Base-by-base conservation (phyloP, 495 filamentous ascomycete genomes). In the Schizothecium vesticola region DNA sequence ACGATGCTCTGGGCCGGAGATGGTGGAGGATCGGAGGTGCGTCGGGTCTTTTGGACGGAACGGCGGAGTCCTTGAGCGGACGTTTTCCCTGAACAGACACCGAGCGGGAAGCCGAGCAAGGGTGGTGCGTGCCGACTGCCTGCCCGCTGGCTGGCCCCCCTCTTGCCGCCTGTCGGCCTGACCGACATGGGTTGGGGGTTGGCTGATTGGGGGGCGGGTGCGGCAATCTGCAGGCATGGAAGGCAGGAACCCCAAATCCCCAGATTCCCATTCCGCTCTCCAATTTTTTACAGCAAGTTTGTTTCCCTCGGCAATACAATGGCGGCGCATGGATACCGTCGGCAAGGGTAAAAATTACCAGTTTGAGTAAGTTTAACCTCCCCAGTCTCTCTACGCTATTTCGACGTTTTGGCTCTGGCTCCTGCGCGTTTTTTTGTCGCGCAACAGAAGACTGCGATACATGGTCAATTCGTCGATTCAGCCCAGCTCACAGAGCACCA, bases 321-420 rank as follows among this genome's bases (percentile, higher is more conserved):
- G 10, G 33, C 36, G 33, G 24, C 19, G 6, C 60, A 55, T 65
- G 63, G 51, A 56, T 65, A 65, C 11, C 63, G 55, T 65, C 63
- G 63, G 63, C 55, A 19, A 21, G 26, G 63, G 51, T 58, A 56
- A 65, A 65, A 43, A 65, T 65, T 65, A n/a, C 55, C 63, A 16
- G 23, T 57, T 58, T 8, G 10, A 65, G 63, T 51, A 51, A 51
- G 43, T 51, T 51, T 51, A 51, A n/a, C 43, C 43, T 51, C 43
- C 51, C 23, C 23, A 56, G 5, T 7, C 22, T 11, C 31, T n/a
- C 33, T 65, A 26, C 51, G 63, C 36, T 26, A 31, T 65, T 56
- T 58, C 6, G 55, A 21, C 13, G 58, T 12, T 59, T 25, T 26
- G 56, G 21, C 25, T 59, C 56, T 19, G 12, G 25, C 56, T 24